Conservation (phyloP, 2,329 filamentous ascomycete genomes). For the Trichothecium roseum region DNA sequence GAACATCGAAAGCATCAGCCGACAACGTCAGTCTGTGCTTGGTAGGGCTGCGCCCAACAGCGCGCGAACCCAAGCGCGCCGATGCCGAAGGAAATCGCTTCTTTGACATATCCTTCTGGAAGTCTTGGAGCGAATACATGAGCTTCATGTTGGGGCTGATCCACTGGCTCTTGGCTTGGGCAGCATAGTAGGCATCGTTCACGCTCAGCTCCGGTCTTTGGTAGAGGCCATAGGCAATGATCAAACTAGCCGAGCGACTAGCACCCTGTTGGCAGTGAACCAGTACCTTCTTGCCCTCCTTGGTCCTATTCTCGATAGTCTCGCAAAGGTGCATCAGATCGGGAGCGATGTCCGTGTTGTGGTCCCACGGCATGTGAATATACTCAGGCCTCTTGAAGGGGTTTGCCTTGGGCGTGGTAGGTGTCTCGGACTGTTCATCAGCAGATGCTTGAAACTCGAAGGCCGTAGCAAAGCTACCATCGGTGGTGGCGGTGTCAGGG, state of each 20-base stretch:
- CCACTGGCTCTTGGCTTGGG: constrained; percentile 74
- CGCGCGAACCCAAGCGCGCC: constrained; percentile 36
- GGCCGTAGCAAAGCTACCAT: constrained; percentile 48
- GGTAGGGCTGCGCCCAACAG: constrained; percentile 42
- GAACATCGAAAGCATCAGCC: constrained; percentile 43
- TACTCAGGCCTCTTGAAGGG: constrained; percentile 58
- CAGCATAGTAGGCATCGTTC: constrained; percentile 73
- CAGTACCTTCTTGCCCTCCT: constrained; percentile 66
- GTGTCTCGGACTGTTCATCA: constrained; percentile 25
- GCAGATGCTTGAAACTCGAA: constrained; percentile 43
- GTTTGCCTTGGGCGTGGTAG: constrained; percentile 46
- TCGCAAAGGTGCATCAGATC: constrained; percentile 69
- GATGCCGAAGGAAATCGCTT: constrained; percentile 34
- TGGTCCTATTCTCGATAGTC: constrained; percentile 61
- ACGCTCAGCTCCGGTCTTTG: constrained; percentile 67
- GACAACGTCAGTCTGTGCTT: constrained; percentile 53
- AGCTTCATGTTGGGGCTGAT: constrained; percentile 88
- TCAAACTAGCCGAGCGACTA: constrained; percentile 73
- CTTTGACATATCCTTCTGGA: constrained; percentile 53
- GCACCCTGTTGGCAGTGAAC: constrained; percentile 82
- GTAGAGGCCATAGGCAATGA: constrained; percentile 78
- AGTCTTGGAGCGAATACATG: constrained; percentile 82
- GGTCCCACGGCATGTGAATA: constrained; percentile 80
- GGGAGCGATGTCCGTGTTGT: constrained; percentile 75
- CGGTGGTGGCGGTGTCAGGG: constrained; percentile 46